These are phyloP conservation scores for Medicago lupulina DNA, from an alignment of 306 rosid species.

Conservation along the genomic window DNA sequence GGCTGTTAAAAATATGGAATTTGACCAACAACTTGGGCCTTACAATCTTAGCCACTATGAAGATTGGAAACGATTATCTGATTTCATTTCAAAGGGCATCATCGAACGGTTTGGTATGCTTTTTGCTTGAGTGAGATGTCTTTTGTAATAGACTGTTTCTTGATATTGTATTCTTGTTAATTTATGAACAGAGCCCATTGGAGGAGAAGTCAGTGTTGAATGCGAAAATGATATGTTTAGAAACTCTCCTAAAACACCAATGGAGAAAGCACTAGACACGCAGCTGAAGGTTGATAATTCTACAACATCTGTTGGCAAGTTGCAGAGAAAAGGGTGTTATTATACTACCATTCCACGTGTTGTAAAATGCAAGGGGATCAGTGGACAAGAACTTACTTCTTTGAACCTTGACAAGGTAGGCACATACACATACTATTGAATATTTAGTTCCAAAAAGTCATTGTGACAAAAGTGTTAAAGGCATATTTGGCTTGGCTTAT, in stretches of 20 bases:
- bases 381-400: conserved; percentile 81
- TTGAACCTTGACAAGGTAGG: conserved; percentile 90
- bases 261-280: conserved; percentile 70
- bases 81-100: conserved; percentile 59
- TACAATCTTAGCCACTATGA: conserved; percentile 68
- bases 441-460: conserved; percentile 14
- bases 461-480: background rate
- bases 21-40: conserved; percentile 89
- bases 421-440: conserved; percentile 6
- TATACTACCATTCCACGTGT: conserved; percentile 83
- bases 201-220: conserved; percentile 84
- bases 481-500: background rate
- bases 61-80: conserved; percentile 80
- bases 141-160: conserved; percentile 19
- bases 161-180: conserved; percentile 33
- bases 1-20: conserved; percentile 79
- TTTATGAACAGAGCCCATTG: conserved; percentile 75
- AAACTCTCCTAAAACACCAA: conserved; percentile 53
- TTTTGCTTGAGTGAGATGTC: conserved; percentile 35
- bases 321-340: conserved; percentile 74
- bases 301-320: conserved; percentile 54
- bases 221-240: conserved; percentile 58
- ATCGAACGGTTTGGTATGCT: conserved; percentile 67
- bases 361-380: conserved; percentile 71
- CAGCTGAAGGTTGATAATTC: conserved; percentile 64